These are phyloP conservation scores for Calonectria hongkongensis DNA, from an alignment of 2,329 filamentous ascomycete genomes.

Conservation along the genomic window DNA sequence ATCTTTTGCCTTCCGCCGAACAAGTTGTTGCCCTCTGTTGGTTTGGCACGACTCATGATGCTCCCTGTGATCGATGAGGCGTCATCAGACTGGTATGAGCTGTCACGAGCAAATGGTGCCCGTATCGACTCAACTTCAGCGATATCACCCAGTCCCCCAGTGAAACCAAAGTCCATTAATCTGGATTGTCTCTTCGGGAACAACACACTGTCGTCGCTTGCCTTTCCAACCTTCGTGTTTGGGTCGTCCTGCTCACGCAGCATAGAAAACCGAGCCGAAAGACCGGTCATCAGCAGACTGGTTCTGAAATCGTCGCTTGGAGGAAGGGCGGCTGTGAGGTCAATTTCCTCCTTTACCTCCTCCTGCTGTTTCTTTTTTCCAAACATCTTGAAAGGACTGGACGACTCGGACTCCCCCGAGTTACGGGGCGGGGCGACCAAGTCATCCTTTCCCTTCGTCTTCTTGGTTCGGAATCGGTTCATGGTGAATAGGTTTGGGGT, in stretches of 20 bases:
- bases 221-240: constrained; percentile 90
- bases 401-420: constrained; percentile 74
- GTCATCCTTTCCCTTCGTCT: constrained; percentile 77
- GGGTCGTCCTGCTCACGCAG: constrained; percentile 95
- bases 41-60: constrained; percentile 89
- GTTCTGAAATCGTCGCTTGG: constrained; percentile 93
- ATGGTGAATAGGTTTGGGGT: constrained; percentile 64
- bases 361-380: constrained; percentile 74
- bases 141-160: constrained; percentile 84
- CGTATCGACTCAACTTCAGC: constrained; percentile 91
- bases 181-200: constrained; percentile 88
- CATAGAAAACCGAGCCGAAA: constrained; percentile 98
- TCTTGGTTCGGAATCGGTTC: constrained; percentile 87
- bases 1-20: constrained; percentile 98
- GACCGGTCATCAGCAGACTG: constrained; percentile 94
- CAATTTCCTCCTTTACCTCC: constrained; percentile 79
- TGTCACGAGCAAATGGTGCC: constrained; percentile 75
- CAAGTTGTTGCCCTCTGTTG: constrained; percentile 91
- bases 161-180: constrained; percentile 80
- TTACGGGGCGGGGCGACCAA: constrained; percentile 64
- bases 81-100: constrained; percentile 84
- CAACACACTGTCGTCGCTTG: constrained; percentile 94
- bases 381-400: constrained; percentile 73
- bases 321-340: constrained; percentile 85
- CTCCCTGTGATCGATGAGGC: constrained; percentile 78